Conservation (phyloP, 139 green algal genomes). For the Deuterostichococcus epilithicus region DNA sequence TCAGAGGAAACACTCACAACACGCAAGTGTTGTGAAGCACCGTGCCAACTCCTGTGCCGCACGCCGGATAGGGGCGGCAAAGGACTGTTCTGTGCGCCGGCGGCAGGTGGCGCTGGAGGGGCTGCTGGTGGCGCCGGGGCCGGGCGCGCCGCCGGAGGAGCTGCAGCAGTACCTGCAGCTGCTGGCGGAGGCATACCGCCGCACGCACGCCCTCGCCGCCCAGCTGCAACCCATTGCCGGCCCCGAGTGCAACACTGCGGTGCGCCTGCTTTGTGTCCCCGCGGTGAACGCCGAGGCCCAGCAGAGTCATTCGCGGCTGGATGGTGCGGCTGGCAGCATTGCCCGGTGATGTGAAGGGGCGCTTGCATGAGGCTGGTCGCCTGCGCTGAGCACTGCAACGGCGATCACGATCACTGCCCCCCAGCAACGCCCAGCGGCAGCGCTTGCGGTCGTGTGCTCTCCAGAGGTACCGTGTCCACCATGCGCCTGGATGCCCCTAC, state of each 20-base stretch:
- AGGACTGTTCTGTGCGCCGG: slow-evolving; percentile 31
- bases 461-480: too few species aligned
- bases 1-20: background rate
- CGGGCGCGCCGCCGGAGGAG: background rate
- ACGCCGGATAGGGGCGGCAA: background rate
- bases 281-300: background rate
- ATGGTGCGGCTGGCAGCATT: too few species aligned
- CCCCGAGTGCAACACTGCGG: background rate
- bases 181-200: slow-evolving; percentile 47
- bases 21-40: background rate
- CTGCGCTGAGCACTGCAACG: too few species aligned
- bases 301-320: too few species aligned
- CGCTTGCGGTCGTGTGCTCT: too few species aligned
- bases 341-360: too few species aligned
- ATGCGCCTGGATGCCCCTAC: background rate
- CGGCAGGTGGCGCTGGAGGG: slow-evolving; percentile 40
- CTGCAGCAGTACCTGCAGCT: slow-evolving; percentile 44
- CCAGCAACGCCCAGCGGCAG: too few species aligned
- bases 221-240: slow-evolving; percentile 24
- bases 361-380: too few species aligned
- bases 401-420: too few species aligned
- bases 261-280: background rate
- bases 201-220: slow-evolving; percentile 32
- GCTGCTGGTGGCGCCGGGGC: slow-evolving; percentile 29
- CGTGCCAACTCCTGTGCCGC: background rate